Percentiles rank a stretch among this genome's conserved stretches.
These are phyloP conservation scores for Hypoxylon sp. DNA, from an alignment of 2,329 filamentous ascomycete species.

Conservation along the genomic window DNA sequence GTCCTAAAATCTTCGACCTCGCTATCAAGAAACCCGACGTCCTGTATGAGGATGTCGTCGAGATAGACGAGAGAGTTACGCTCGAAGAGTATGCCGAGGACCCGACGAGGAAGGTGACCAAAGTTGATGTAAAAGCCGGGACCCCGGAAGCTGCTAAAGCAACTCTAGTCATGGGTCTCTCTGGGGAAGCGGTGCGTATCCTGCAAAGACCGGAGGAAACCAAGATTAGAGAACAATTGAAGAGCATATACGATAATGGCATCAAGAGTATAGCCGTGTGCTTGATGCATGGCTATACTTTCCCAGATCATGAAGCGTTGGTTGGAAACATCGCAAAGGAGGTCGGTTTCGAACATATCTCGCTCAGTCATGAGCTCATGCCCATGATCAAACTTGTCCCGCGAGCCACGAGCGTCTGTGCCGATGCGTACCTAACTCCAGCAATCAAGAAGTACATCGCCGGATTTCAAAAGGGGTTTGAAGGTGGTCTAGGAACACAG, in stretches of 20 bases:
- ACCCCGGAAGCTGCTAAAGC: conserved; percentile 62
- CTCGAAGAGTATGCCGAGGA: conserved; percentile 94
- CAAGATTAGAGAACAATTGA: conserved; percentile 71
- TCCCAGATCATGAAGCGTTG: conserved; percentile 85
- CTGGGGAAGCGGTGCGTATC: conserved; percentile 81
- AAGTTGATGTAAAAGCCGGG: conserved; percentile 69
- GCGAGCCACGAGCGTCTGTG: conserved; percentile 81
- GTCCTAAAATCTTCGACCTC: conserved; percentile 92
- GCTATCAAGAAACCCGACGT: conserved; percentile 90
- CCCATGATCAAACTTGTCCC: conserved; percentile 91
- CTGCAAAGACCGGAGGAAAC: conserved; percentile 72
- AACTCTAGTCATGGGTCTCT: conserved; percentile 78
- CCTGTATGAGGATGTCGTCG: conserved; percentile 86
- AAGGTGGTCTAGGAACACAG: conserved; percentile 82
- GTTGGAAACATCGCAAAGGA: conserved; percentile 83
- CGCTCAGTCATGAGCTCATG: conserved; percentile 84
- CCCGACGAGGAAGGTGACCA: conserved; percentile 71
- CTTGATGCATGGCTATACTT: conserved; percentile 93
- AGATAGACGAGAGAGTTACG: conserved; percentile 91
- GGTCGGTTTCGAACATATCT: conserved; percentile 87
- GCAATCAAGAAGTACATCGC: conserved; percentile 80
- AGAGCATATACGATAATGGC: conserved; percentile 77
- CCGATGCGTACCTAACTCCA: conserved; percentile 85
- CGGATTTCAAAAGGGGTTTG: conserved; percentile 85
- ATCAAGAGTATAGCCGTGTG: conserved; percentile 90